Percentiles rank a stretch among this genome's conserved stretches.
Evolutionary conservation across 352 stramenopile species (phyloP).

Genomic region (Phytopythium delawarense): DNA sequence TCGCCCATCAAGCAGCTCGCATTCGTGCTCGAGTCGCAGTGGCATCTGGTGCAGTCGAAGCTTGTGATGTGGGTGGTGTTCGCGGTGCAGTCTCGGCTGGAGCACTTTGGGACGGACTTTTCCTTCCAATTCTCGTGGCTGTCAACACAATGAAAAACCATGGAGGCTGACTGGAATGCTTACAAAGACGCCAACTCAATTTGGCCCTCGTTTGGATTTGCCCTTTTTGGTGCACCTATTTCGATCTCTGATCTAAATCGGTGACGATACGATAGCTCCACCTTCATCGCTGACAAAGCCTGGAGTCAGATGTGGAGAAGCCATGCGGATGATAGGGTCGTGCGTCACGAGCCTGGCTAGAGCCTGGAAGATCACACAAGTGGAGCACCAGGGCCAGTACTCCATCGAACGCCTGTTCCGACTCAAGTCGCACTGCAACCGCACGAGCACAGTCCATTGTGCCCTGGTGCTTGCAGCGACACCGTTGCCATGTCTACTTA

Average conservation of each 20-base stretch:
- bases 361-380: conserved; percentile 14
- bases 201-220: too few relatives aligned
- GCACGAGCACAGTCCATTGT: conserved; percentile 6
- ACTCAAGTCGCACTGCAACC: conserved; percentile 11
- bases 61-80: conserved; percentile 24
- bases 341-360: background rate
- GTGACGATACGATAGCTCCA: too few relatives aligned
- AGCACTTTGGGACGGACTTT: conserved; percentile 25
- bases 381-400: conserved; percentile 27
- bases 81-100: conserved; percentile 17
- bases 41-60: conserved; percentile 30
- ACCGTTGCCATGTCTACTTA: conserved; percentile 24
- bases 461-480: conserved; percentile 15
- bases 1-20: conserved; percentile 22
- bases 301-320: too few relatives aligned
- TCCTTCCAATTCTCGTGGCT: conserved; percentile 29
- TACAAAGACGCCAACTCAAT: too few relatives aligned
- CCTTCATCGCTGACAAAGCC: too few relatives aligned
- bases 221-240: too few relatives aligned
- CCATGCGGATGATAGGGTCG: background rate
- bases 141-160: background rate
- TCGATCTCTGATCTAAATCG: too few relatives aligned
- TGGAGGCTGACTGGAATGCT: too few relatives aligned
- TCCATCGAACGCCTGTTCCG: conserved; percentile 15
- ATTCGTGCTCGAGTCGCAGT: conserved; percentile 33